phyloP scores from a whole-genome alignment of 1,284 basidiomycete species.

The Leccinum olivaceoglutinosum region DNA sequence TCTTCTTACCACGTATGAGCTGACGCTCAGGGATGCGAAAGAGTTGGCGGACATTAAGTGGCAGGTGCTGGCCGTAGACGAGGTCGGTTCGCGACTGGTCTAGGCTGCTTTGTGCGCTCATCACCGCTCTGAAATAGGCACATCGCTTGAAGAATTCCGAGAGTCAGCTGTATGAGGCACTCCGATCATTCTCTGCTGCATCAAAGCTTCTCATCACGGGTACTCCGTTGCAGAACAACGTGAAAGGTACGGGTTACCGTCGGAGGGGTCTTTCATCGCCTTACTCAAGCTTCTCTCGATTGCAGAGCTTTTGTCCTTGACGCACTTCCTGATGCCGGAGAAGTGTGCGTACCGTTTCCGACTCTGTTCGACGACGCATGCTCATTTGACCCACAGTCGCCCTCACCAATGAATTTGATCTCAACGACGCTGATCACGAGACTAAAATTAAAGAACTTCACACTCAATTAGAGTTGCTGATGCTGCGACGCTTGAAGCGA shows the following conservation, averaged over 20 bases:
- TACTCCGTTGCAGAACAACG: slow-evolving; percentile 98
- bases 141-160: slow-evolving; percentile 98
- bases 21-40: slow-evolving; percentile 87
- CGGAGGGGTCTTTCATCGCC: neutral
- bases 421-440: slow-evolving; percentile 91
- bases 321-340: slow-evolving; percentile 99
- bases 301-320: slow-evolving; percentile 87
- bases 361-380: slow-evolving; percentile 1
- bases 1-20: slow-evolving; percentile 95
- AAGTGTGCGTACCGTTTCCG: slow-evolving; percentile 62
- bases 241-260: slow-evolving; percentile 69
- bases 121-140: slow-evolving; percentile 47
- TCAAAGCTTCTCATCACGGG: slow-evolving; percentile 97
- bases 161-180: slow-evolving; percentile 93
- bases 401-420: slow-evolving; percentile 91
- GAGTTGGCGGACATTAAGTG: slow-evolving; percentile 94
- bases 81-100: slow-evolving; percentile 47
- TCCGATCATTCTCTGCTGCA: slow-evolving; percentile 84
- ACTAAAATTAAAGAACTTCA: slow-evolving; percentile 93
- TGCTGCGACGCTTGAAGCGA: slow-evolving; percentile 93
- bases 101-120: slow-evolving; percentile 7
- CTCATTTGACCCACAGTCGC: slow-evolving; percentile 46
- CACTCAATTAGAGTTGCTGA: slow-evolving; percentile 87
- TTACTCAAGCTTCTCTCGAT: slow-evolving; percentile 11
- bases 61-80: slow-evolving; percentile 95